These are phyloP conservation scores for Rutstroemia sp. DNA, from an alignment of 2,329 filamentous ascomycete species.

Conservation along the genomic window DNA sequence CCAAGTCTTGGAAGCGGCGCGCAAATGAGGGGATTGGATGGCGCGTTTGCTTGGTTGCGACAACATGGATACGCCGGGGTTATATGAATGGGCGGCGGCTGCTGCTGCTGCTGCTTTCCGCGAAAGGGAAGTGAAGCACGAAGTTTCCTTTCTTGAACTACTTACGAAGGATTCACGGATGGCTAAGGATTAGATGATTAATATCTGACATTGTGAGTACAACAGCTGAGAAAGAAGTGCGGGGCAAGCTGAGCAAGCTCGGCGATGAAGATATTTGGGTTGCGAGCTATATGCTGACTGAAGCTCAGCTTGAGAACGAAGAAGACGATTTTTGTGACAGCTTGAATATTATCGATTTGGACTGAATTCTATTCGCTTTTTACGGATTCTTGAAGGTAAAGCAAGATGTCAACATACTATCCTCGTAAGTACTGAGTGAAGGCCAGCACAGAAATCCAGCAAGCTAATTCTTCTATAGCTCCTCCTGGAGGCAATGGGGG, in stretches of 20 bases:
- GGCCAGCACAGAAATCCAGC: constrained; percentile 2
- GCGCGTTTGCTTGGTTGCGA: not conserved
- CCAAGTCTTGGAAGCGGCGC: not conserved
- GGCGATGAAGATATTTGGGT: not conserved
- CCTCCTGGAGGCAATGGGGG: constrained; percentile 25
- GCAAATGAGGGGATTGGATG: not conserved
- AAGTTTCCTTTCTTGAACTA: not conserved
- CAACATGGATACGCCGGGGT: not conserved
- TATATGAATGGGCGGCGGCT: not conserved
- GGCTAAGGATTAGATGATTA: not conserved
- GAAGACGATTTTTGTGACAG: not conserved
- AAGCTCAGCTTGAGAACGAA: not conserved
- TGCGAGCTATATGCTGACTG: constrained; percentile 3
- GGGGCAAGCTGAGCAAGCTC: constrained; percentile 3
- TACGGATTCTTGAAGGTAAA: not conserved
- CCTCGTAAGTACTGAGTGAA: constrained; percentile 26
- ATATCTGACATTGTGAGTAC: not conserved
- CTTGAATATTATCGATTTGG: no score
- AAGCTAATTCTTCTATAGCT: constrained; percentile 23
- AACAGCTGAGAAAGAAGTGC: not conserved
- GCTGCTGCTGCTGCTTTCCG: not conserved
- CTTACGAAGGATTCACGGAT: not conserved
- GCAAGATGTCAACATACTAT: constrained; percentile 28
- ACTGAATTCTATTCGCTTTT: not conserved
- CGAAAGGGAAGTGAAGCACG: not conserved